Conservation (phyloP, 2,329 filamentous ascomycete genomes). For the Microcera coccophila region DNA sequence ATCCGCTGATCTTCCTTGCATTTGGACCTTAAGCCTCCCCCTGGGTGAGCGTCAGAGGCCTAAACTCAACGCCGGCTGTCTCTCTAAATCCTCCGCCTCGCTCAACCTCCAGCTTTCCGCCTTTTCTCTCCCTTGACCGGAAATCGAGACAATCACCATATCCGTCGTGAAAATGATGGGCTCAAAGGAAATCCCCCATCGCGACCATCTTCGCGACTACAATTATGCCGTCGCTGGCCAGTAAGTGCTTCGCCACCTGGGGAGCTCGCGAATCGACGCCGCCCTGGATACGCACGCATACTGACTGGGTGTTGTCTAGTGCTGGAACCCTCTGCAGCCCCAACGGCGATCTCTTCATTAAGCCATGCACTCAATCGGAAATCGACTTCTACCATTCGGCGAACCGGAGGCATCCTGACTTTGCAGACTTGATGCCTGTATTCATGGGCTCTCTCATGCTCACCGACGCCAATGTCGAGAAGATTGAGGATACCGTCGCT, state of each 20-base stretch:
- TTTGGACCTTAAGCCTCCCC: conserved; percentile 13
- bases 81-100: conserved; percentile 2
- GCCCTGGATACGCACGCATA: background rate
- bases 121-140: conserved; percentile 11
- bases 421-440: conserved; percentile 76
- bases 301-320: conserved; percentile 44
- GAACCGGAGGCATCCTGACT: conserved; percentile 60
- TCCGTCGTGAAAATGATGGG: conserved; percentile 23
- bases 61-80: conserved; percentile 1
- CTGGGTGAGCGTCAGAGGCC: conserved; percentile 8
- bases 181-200: conserved; percentile 47
- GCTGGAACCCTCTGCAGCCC: conserved; percentile 85
- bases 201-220: conserved; percentile 63
- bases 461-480: conserved; percentile 49
- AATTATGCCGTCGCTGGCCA: conserved; percentile 78
- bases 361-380: conserved; percentile 84
- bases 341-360: conserved; percentile 83
- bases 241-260: conserved; percentile 49
- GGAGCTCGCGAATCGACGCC: conserved; percentile 1
- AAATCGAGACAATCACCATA: conserved; percentile 9
- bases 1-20: conserved; percentile 2
- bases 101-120: conserved; percentile 2
- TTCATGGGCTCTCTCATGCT: conserved; percentile 78
- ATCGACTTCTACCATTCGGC: conserved; percentile 85
- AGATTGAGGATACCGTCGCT: conserved; percentile 47